Base-by-base conservation (phyloP, 2,329 filamentous ascomycete genomes). In the Pseudocercospora ulei region DNA sequence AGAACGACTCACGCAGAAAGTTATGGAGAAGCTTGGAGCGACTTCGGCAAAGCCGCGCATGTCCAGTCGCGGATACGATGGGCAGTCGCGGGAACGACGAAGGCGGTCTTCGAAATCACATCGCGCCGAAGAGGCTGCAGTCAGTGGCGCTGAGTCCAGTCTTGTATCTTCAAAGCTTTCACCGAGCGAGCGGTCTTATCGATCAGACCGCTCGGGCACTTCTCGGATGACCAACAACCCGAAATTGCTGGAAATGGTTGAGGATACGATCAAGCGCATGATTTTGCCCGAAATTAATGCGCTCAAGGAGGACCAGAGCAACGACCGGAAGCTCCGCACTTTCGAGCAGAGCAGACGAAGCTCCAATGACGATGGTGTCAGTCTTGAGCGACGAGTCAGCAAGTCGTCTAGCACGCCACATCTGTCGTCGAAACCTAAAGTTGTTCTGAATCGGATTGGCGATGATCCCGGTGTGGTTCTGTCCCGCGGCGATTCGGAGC, bases 161-260 rank as follows among this genome's bases (percentile, higher is more conserved):
- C 56, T 78, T 26, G 60, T 77, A 26, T 78, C 72, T 40, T 78
- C 72, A 27, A 69, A 71, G 48, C 56, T 73, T 39, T 68, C 65
- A 42, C 59, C 65, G 7, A 73, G 72, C 50, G 68, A 69, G 38
- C 69, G 72, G 44, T 80, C 77, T 5, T 71, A 73, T 48, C 67
- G 67, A 23, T 77, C 75, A 18, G 71, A 70, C 22, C 69, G 67
- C 20, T 74, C 72, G 11, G 72, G 72, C 43, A 62, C 63, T 1
- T 83, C 84, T 2, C 88, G 83, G 0, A 82, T 92, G 62, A 83
- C 92, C 59, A 93, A 92, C 63, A 94, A 95, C 55, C 87, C 87
- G 0, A 90, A 85, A 57, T 66, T 95, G 1, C 71, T 95, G 2
- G 83, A 90, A 55, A 90, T 86, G 0, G 87, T 95, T 2, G 87